A percentile compares a stretch with the other conserved stretches of the same genome.
These are phyloP conservation scores for Onygenales sp. DNA, from an alignment of 2,329 filamentous ascomycete species.

Conservation along the genomic window DNA sequence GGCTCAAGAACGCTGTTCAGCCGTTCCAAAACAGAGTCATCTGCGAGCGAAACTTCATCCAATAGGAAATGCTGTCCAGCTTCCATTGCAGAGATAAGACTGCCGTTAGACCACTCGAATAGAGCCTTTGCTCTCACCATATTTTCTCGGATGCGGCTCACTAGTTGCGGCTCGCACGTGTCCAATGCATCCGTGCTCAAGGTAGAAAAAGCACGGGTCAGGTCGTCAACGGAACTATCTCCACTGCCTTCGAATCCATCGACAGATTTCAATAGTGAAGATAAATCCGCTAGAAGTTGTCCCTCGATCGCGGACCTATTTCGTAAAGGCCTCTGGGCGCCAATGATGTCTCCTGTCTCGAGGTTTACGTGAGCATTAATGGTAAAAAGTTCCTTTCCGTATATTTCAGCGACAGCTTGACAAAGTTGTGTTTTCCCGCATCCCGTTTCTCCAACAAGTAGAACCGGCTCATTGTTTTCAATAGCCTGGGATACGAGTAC, in stretches of 20 bases:
- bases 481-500: constrained; percentile 81
- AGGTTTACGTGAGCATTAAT: constrained; percentile 98
- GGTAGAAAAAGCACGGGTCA: constrained; percentile 51
- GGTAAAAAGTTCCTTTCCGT: constrained; percentile 67
- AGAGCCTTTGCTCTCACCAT: constrained; percentile 65
- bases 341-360: constrained; percentile 94
- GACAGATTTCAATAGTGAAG: constrained; percentile 30
- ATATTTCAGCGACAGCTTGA: constrained; percentile 77
- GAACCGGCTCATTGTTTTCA: constrained; percentile 81
- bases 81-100: constrained; percentile 88
- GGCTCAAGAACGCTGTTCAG: constrained; percentile 95
- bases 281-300: constrained; percentile 54
- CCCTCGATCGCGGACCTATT: constrained; percentile 69
- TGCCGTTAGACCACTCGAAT: constrained; percentile 95
- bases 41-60: constrained; percentile 94
- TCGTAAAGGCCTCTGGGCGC: constrained; percentile 81
- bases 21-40: constrained; percentile 92
- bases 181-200: constrained; percentile 38
- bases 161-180: constrained; percentile 40
- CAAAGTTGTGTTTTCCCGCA: constrained; percentile 97
- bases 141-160: constrained; percentile 34
- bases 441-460: constrained; percentile 92
- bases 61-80: constrained; percentile 83
- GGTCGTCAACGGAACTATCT: constrained; percentile 39
- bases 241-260: constrained; percentile 12